phyloP scores from a whole-genome alignment of 148 eudicot genomes.

The Pouteria glomerata region DNA sequence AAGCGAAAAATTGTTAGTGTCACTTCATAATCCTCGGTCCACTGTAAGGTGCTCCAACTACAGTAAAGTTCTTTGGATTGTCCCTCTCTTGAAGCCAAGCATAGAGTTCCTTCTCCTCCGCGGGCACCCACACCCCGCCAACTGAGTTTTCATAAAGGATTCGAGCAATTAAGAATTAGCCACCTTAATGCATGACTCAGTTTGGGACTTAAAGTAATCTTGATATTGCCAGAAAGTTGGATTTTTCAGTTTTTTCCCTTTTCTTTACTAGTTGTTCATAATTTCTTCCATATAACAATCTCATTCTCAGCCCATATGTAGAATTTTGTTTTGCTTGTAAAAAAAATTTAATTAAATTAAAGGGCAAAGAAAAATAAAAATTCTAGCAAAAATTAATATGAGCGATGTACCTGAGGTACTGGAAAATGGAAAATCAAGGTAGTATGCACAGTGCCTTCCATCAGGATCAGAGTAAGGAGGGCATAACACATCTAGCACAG shows the following conservation, averaged over 20 bases:
- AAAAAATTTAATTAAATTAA: too few species aligned
- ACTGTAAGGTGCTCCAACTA: conserved; percentile 49
- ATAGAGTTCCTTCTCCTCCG: conserved; percentile 37
- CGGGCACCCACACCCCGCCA: conserved; percentile 43
- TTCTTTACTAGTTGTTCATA: not conserved
- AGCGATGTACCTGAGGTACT: conserved; percentile 43
- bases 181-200: too few species aligned
- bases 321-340: too few species aligned
- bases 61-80: conserved; percentile 41
- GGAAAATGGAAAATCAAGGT: conserved; percentile 51
- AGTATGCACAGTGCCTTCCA: conserved; percentile 83
- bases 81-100: conserved; percentile 85
- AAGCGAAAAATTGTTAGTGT: too few species aligned
- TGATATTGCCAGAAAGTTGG: not conserved
- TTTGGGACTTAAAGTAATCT: too few species aligned
- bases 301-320: not conserved
- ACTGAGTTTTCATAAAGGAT: conserved; percentile 5
- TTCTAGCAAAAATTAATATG: not conserved
- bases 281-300: not conserved
- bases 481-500: conserved; percentile 79
- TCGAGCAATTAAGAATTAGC: not conserved
- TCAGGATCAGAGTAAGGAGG: conserved; percentile 86
- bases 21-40: conserved; percentile 62
- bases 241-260: not conserved
- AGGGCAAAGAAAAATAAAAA: not conserved